These are phyloP conservation scores for Aspergillus transmontanensis DNA, from an alignment of 2,329 filamentous ascomycete genomes.

Conservation along the genomic window DNA sequence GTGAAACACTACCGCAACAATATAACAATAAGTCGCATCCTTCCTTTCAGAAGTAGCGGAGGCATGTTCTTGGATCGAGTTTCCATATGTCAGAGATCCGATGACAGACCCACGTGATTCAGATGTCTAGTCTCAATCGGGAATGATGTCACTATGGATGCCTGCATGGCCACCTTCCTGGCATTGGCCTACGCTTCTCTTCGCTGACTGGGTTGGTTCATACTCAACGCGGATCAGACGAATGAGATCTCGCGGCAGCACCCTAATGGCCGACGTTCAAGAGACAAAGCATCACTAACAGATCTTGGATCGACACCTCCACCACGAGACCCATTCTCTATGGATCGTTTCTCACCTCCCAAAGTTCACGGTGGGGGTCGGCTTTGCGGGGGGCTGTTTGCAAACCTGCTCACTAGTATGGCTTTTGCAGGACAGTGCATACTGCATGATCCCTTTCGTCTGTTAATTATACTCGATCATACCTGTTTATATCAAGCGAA, in stretches of 20 bases:
- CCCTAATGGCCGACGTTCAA: neutral
- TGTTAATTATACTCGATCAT: neutral
- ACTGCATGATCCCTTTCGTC: neutral
- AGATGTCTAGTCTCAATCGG: conserved; percentile 13
- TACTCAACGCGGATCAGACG: neutral
- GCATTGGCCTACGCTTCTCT: neutral
- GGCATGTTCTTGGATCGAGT: neutral
- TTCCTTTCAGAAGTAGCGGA: neutral
- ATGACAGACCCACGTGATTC: conserved; percentile 15
- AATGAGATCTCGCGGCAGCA: neutral
- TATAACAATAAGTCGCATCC: neutral
- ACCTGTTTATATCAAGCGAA: neutral
- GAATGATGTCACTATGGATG: conserved; percentile 20
- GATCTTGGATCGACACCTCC: conserved; percentile 6
- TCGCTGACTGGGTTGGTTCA: neutral
- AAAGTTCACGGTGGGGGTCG: neutral
- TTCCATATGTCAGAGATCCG: conserved; percentile 2
- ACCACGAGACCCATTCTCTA: neutral
- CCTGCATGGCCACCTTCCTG: too few relatives aligned
- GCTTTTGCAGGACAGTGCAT: neutral
- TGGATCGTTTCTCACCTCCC: neutral
- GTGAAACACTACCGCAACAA: neutral
- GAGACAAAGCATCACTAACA: neutral
- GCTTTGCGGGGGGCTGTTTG: neutral
- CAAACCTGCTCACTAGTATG: neutral